Evolutionary conservation across 306 rosid species (phyloP).

Genomic region (Ceratonia siliqua): DNA sequence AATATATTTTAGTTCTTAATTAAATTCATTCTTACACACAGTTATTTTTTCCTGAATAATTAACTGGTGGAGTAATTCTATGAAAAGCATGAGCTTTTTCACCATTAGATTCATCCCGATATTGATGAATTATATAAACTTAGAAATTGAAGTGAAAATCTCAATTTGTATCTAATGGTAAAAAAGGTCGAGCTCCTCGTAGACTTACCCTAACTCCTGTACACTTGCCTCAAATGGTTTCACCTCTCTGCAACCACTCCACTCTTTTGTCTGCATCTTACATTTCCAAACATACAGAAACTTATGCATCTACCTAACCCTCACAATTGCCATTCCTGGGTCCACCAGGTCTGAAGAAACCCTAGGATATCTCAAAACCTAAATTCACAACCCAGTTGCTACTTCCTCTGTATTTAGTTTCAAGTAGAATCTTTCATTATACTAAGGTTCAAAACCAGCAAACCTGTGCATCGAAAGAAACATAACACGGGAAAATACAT

Average conservation of each 20-base stretch:
- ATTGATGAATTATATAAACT: too few relatives aligned
- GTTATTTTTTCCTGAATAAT: too few relatives aligned
- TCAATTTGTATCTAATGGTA: too few relatives aligned
- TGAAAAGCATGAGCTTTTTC: too few relatives aligned
- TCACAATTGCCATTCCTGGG: constrained; percentile 13
- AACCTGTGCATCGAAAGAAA: background rate
- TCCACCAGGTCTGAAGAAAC: constrained; percentile 35
- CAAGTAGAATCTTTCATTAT: constrained; percentile 12
- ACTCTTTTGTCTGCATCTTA: background rate
- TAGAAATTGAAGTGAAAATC: too few relatives aligned
- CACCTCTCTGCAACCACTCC: constrained; percentile 3
- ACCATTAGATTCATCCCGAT: too few relatives aligned
- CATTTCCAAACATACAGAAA: constrained; percentile 1
- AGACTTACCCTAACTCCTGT: background rate
- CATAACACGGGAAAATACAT: constrained; percentile 33
- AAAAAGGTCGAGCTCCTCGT: too few relatives aligned
- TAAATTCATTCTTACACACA: too few relatives aligned
- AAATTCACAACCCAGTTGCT: constrained; percentile 9
- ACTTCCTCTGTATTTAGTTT: background rate
- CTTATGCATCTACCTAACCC: background rate
- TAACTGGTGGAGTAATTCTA: too few relatives aligned
- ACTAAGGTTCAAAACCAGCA: constrained; percentile 26
- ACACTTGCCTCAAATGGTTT: constrained; percentile 11
- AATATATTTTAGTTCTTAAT: too few relatives aligned
- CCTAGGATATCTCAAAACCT: constrained; percentile 44